These are phyloP conservation scores for Neoascochyta sp. DNA, from an alignment of 2,329 filamentous ascomycete species.

Conservation along the genomic window DNA sequence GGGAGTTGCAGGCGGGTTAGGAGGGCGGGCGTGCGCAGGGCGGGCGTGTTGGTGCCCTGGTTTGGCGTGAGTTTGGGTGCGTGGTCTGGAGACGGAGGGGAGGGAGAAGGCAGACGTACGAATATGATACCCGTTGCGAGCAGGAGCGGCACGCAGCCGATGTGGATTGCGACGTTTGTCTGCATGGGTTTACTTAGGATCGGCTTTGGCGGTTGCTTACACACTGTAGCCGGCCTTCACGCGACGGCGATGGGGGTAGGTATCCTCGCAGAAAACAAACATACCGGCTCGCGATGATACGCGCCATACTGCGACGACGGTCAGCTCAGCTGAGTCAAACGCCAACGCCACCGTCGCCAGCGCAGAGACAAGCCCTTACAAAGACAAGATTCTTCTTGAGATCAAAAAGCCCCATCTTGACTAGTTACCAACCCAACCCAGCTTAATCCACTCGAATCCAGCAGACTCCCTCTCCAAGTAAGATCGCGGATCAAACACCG, in stretches of 20 bases:
- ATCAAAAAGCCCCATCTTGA: conserved; percentile 29
- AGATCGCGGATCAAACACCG: too few species aligned
- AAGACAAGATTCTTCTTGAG: conserved; percentile 36
- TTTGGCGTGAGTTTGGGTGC: conserved; percentile 1
- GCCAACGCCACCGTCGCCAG: too few species aligned
- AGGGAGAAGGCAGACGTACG: conserved; percentile 47
- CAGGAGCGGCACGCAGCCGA: conserved; percentile 72
- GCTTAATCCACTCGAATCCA: too few species aligned
- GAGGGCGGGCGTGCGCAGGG: conserved; percentile 41
- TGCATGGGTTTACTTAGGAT: conserved; percentile 31
- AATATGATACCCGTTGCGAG: conserved; percentile 67
- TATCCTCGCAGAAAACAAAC: too few species aligned
- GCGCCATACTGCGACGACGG: conserved; percentile 64
- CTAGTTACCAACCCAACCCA: too few species aligned
- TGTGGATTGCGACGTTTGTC: conserved; percentile 75
- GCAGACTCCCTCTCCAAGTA: too few species aligned
- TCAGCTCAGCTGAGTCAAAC: not conserved
- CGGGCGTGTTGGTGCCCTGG: conserved; percentile 55
- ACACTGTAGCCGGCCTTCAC: too few species aligned
- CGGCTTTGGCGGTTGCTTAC: conserved; percentile 3
- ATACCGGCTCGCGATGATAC: conserved; percentile 70
- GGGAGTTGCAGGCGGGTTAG: conserved; percentile 37
- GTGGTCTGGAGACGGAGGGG: not conserved
- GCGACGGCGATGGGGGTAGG: too few species aligned
- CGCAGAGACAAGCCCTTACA: too few species aligned